A percentile compares a stretch with the other conserved stretches of the same genome.
phyloP scores from a whole-genome alignment of 345 rosid species.

The Citrus reticulata region DNA sequence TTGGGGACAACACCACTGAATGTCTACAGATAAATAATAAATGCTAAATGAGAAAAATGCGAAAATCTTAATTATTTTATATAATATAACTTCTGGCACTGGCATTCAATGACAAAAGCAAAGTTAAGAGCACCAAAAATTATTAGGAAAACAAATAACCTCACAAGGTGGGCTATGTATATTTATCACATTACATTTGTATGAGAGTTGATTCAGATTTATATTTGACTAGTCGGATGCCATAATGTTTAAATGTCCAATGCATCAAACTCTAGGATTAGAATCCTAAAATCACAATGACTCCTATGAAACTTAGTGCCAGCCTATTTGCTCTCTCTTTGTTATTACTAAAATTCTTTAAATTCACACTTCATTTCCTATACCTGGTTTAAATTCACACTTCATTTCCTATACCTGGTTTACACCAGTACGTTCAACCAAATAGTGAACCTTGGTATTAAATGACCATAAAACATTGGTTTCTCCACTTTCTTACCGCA shows the following conservation, averaged over 20 bases:
- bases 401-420: neutral
- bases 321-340: neutral
- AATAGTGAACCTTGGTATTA: neutral
- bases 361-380: neutral
- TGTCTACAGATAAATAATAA: constrained; percentile 45
- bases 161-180: neutral
- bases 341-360: neutral
- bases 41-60: neutral
- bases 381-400: neutral
- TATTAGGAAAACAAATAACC: neutral
- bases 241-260: neutral
- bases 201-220: neutral
- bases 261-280: neutral
- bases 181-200: neutral
- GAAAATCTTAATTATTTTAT: neutral
- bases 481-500: constrained; percentile 55
- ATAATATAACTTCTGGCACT: neutral
- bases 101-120: neutral
- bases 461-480: neutral
- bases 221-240: neutral
- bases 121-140: neutral
- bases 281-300: neutral
- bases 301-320: neutral
- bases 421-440: neutral
- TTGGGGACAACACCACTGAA: constrained; percentile 58